These are phyloP conservation scores for Tetragonia tetragonoides DNA, from an alignment of 148 eudicot species.

Conservation along the genomic window DNA sequence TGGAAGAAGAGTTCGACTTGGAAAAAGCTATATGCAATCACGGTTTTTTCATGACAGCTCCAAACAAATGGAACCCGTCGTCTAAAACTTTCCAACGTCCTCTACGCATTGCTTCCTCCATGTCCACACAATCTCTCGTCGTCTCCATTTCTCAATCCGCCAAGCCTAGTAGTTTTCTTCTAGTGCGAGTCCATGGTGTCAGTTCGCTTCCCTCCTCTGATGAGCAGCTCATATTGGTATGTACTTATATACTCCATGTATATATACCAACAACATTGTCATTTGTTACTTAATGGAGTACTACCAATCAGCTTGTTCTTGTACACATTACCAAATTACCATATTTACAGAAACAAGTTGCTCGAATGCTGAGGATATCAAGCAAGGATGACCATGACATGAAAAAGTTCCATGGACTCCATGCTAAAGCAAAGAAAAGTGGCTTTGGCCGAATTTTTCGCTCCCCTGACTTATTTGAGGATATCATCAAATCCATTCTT, in stretches of 20 bases:
- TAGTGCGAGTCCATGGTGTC: background rate
- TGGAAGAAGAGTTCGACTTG: conserved; percentile 11
- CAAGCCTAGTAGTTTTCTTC: background rate
- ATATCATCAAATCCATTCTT: conserved; percentile 40
- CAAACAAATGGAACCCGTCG: conserved; percentile 32
- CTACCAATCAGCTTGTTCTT: no score
- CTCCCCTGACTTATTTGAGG: conserved; percentile 51
- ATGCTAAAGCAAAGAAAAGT: conserved; percentile 23
- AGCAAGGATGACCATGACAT: conserved; percentile 24
- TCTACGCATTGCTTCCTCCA: conserved; percentile 1
- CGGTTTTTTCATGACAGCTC: conserved; percentile 36
- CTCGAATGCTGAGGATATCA: conserved; percentile 46
- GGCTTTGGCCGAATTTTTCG: conserved; percentile 52
- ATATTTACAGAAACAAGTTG: conserved; percentile 28
- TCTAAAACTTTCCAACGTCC: conserved; percentile 22
- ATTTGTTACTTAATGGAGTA: no score
- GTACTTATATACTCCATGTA: no score
- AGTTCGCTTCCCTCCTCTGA: background rate
- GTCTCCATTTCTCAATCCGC: conserved; percentile 16
- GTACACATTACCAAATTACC: background rate
- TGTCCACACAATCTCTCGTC: background rate
- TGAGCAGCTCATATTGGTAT: background rate
- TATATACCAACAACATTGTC: no score
- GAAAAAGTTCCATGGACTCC: conserved; percentile 29
- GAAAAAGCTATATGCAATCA: conserved; percentile 32